Evolutionary conservation across 139 green algal species (phyloP), one percentile per base, ranked within the genome.

Genomic region (Chlamydomonas sp.): DNA sequence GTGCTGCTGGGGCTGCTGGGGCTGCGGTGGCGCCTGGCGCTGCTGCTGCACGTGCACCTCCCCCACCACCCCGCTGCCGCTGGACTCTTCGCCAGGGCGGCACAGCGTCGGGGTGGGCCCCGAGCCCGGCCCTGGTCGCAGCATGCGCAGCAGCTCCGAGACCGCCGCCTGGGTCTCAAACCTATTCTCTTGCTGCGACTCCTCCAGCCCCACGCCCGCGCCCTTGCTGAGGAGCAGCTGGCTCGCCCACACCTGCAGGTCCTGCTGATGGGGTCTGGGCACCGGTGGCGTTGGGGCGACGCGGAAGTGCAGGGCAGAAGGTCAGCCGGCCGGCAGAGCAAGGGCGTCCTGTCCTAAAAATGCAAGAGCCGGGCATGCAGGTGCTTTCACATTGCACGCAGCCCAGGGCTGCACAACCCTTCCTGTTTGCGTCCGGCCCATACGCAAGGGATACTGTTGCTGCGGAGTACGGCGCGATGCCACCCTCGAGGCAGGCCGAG

Each of bases 161-260:
- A 93, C 89, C 14, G 91, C 88, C 12, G 88, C 85, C 69, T 91
- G 88, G 17, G 87, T 92, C 76, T 93, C 91, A 60, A 90, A 86
- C 80, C 90, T 89, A 68, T 89, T 80, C 66, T 71, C 10, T 14
- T 88, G 84, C 83, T 94, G 91, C 67, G 92, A 59, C 6, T 91
- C 88, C 20, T 90, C 91, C 49, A 90, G 78, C 49, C 85, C 31
- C 31, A 49, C 31, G 31, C 31, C 31, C 31, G 31, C 80, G 5
- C 74, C 69, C 85, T 91, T 85, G 91, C 91, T 89, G 17, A 91
- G 69, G 10, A 95, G 88, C 85, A 95, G 88, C 91, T 95, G 89
- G 60, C 78, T 91, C 2, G 92, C 91, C 92, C 92, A 95, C 49
- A 90, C 78, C 67, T 90, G 88, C 31, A 93, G 74, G 79, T 93